phyloP scores from a whole-genome alignment of 108 stramenopile species.

The Cyclotella choctawhatcheeana region DNA sequence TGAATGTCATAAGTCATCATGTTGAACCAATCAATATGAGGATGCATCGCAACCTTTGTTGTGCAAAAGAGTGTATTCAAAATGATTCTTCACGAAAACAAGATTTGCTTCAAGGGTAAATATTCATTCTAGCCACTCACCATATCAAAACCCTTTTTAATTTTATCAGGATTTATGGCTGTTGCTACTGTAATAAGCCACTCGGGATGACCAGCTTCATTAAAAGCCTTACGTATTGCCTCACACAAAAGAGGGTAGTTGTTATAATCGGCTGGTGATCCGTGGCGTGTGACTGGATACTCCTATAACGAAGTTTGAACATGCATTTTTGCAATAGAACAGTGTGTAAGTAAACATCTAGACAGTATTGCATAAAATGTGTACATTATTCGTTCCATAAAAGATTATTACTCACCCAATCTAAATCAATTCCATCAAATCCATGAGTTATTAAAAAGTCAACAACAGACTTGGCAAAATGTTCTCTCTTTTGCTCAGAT shows the following conservation, averaged over 20 bases:
- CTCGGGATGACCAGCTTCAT: conserved; percentile 23
- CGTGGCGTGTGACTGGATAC: conserved; percentile 32
- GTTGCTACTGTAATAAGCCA: conserved; percentile 46
- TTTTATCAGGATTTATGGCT: conserved; percentile 16
- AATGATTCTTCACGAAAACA: too few relatives aligned
- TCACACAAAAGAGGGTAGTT: conserved; percentile 41
- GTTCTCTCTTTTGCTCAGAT: conserved; percentile 13
- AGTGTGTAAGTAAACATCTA: too few relatives aligned
- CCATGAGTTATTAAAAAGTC: conserved; percentile 19
- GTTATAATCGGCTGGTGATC: conserved; percentile 31
- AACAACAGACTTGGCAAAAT: conserved; percentile 38
- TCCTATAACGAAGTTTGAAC: too few relatives aligned
- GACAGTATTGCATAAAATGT: too few relatives aligned
- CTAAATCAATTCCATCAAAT: conserved; percentile 50
- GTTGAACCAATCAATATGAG: conserved; percentile 44
- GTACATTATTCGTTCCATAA: too few relatives aligned
- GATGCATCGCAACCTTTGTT: too few relatives aligned
- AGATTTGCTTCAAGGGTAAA: too few relatives aligned
- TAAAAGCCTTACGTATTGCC: conserved; percentile 29
- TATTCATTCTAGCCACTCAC: too few relatives aligned
- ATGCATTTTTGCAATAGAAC: too few relatives aligned
- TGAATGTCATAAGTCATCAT: conserved; percentile 48
- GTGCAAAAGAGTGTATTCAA: too few relatives aligned
- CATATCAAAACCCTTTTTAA: conserved; percentile 39
- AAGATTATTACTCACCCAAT: conserved; percentile 8